Base-by-base conservation (phyloP, 139 green algal species). In the Dunaliella sp. region DNA sequence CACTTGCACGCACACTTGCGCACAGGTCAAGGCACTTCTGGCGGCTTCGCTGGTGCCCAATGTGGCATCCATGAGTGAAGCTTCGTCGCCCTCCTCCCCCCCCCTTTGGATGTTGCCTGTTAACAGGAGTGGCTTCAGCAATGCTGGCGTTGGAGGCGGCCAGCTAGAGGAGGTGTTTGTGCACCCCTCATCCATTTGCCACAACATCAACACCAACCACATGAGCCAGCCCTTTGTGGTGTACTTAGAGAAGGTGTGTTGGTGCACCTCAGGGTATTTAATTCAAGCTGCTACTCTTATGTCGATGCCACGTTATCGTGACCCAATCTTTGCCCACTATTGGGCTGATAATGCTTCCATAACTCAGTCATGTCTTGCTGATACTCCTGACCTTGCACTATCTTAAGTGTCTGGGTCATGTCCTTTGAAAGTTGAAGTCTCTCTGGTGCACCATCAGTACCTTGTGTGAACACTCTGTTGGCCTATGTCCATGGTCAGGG, bases 11-110 rank as follows among this genome's bases (percentile, higher is more conserved):
- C 24, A 33, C n/a, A n/a, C 58, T 77, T 82, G 22, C 74, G 38
- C 74, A 65, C 85, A 96, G 86, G 82, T 98, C 1, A 97, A 97
- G 87, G 94, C 94, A 0, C 94, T 94, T 74, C 92, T 99, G 87
- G 88, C 88, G 22, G 95, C 95, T 0, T 96, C 97, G 0, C 91
- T 99, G 76, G 95, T 96, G 72, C 96, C 97, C 3, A 97, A 97
- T 35, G 85, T 98, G 32, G 97, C 95, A 0, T 89, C 93, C 24
- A 95, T 95, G 91, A 88, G 91, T 28, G 90, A 95, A 24, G 86
- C 82, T 32, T 83, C 85, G 0, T 83, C 34, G 3, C 83, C 87
- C 38, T 84, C 83, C 26, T 78, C 74, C 12, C 85, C 89, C 3
- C 93, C 93, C 0, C 87, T 80, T 0, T 95, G 91, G 92, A 87